Percentiles rank a stretch among this genome's conserved stretches.
Evolutionary conservation across 345 rosid genomes (phyloP).

Genomic region (Melaleuca quinquenervia): DNA sequence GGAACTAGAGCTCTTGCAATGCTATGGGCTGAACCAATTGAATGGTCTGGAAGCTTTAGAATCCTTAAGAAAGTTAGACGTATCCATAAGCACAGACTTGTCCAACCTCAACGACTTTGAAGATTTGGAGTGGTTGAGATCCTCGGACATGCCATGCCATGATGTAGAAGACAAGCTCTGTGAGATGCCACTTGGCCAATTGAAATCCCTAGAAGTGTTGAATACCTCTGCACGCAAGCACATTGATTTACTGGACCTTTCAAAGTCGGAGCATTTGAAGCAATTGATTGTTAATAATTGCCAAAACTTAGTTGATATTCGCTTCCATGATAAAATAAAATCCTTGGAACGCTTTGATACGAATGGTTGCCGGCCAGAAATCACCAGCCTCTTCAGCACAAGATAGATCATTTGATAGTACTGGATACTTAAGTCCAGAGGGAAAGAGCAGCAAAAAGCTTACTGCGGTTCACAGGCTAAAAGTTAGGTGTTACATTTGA

Average conservation of each 20-base stretch:
- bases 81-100: not conserved
- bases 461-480: not conserved
- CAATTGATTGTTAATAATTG: not conserved
- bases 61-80: not conserved
- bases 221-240: not conserved
- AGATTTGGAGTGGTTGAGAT: not conserved
- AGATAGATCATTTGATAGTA: not conserved
- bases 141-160: not conserved
- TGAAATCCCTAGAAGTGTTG: not conserved
- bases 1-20: not conserved
- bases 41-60: not conserved
- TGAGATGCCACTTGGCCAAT: not conserved
- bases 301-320: not conserved
- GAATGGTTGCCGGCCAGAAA: not conserved
- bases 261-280: not conserved
- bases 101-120: not conserved
- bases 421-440: not conserved
- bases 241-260: not conserved
- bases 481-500: not conserved
- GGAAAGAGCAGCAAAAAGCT: not conserved
- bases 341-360: not conserved
- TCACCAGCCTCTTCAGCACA: accelerated
- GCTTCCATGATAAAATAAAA: not conserved
- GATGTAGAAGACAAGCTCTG: not conserved
- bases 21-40: not conserved